Percentiles rank a stretch among this genome's conserved stretches.
These are phyloP conservation scores for Aspergillus versicolor DNA, from an alignment of 2,329 filamentous ascomycete genomes.

Conservation along the genomic window DNA sequence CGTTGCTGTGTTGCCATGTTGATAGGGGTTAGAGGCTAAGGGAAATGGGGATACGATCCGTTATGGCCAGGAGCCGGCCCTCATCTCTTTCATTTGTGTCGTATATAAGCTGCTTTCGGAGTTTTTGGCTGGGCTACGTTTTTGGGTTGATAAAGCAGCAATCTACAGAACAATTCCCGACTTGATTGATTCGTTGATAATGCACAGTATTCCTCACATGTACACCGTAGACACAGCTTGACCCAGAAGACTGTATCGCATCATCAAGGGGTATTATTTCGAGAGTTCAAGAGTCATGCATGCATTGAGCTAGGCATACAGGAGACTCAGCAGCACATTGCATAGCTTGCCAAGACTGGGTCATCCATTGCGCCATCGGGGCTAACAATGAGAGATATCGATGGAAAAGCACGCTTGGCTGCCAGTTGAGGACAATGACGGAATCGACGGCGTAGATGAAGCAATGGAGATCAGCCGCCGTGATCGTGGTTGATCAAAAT, in stretches of 20 bases:
- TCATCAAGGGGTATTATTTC: neutral
- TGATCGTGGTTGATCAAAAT: neutral
- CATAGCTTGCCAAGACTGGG: neutral
- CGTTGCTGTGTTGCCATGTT: neutral
- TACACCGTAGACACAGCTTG: neutral
- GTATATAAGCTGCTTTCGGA: conserved; percentile 8
- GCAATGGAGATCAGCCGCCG: neutral
- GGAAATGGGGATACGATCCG: neutral
- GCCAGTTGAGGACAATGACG: neutral
- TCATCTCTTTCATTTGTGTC: neutral
- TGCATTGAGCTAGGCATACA: neutral
- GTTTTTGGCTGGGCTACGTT: neutral
- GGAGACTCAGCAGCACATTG: neutral
- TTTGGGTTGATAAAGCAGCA: neutral
- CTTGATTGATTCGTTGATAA: neutral
- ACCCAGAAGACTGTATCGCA: neutral
- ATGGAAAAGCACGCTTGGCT: neutral
- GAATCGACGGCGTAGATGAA: neutral
- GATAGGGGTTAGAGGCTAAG: neutral
- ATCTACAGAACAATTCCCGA: neutral
- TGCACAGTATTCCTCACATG: neutral
- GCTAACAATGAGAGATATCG: conserved; percentile 1
- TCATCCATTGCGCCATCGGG: conserved; percentile 11
- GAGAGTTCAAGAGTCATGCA: neutral
- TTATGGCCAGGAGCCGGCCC: neutral